Conservation (phyloP, 768 basidiomycete species). For the Rhizopogon sp. region DNA sequence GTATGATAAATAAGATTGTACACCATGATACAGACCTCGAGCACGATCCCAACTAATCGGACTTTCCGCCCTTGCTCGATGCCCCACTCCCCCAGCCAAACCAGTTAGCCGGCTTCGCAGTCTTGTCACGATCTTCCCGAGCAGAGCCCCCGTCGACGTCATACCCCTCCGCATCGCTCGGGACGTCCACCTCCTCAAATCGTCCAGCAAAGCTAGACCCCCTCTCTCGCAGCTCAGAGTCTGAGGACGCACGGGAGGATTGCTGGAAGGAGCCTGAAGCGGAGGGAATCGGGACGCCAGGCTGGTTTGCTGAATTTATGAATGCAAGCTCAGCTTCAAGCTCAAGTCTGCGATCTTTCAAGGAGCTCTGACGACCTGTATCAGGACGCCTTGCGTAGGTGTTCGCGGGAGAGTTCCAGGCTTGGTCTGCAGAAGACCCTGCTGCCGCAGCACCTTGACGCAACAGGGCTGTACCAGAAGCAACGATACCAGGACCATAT, state of each 20-base stretch:
- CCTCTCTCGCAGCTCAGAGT: conserved; percentile 42
- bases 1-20: neutral
- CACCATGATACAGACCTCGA: neutral
- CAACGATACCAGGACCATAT: conserved; percentile 70
- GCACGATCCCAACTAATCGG: conserved; percentile 9
- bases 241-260: conserved; percentile 35
- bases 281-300: conserved; percentile 21
- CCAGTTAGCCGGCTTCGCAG: conserved; percentile 28
- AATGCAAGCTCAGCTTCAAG: conserved; percentile 57
- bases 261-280: conserved; percentile 26
- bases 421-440: conserved; percentile 20
- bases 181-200: conserved; percentile 71
- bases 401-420: conserved; percentile 26
- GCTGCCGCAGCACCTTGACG: conserved; percentile 45
- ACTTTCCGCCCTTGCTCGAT: conserved; percentile 13
- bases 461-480: conserved; percentile 60
- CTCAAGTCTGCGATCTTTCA: conserved; percentile 43
- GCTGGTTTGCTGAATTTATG: conserved; percentile 25
- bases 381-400: conserved; percentile 11
- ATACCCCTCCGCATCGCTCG: conserved; percentile 65
- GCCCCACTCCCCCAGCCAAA: conserved; percentile 28
- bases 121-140: conserved; percentile 12
- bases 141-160: conserved; percentile 30
- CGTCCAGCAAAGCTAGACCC: conserved; percentile 32
- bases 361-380: conserved; percentile 9